These are phyloP conservation scores for Purshia tridentata DNA, from an alignment of 306 rosid genomes.

Conservation along the genomic window DNA sequence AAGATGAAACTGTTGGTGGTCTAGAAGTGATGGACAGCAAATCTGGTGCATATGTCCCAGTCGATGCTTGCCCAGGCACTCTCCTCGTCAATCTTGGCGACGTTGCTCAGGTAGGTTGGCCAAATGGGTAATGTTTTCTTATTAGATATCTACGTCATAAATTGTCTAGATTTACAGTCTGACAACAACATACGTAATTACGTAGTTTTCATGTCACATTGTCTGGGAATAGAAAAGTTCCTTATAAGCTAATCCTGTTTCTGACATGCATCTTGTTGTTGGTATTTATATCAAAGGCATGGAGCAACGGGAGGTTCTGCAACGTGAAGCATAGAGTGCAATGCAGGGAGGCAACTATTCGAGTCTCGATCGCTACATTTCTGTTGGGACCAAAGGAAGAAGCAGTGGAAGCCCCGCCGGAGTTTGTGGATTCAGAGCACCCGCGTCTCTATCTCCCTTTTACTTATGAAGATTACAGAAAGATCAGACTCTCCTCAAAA, in stretches of 20 bases:
- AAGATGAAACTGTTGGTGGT: constrained; percentile 64
- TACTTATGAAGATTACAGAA: constrained; percentile 39
- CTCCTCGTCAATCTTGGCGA: constrained; percentile 57
- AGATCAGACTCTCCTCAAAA: constrained; percentile 31
- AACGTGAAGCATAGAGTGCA: constrained; percentile 53
- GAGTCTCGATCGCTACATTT: constrained; percentile 47
- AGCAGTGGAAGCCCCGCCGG: constrained; percentile 46
- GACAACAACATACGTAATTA: no score
- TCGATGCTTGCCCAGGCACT: constrained; percentile 47
- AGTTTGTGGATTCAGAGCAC: constrained; percentile 46
- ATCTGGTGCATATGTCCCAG: constrained; percentile 33
- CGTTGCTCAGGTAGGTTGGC: constrained; percentile 38
- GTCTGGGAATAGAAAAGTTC: no score
- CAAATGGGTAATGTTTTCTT: no score
- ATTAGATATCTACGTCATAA: no score
- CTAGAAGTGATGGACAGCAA: constrained; percentile 48
- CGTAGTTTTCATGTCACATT: no score
- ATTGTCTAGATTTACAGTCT: no score
- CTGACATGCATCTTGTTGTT: background rate
- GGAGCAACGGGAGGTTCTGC: constrained; percentile 70
- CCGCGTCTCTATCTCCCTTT: constrained; percentile 41
- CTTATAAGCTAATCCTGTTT: background rate
- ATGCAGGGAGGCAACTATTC: constrained; percentile 46
- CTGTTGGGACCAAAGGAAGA: constrained; percentile 46
- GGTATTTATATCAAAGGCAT: constrained; percentile 14